Percentiles rank a stretch among this genome's conserved stretches.
Conservation (phyloP, 202 grass and related monocot species). For the Schoenoplectus triqueter region DNA sequence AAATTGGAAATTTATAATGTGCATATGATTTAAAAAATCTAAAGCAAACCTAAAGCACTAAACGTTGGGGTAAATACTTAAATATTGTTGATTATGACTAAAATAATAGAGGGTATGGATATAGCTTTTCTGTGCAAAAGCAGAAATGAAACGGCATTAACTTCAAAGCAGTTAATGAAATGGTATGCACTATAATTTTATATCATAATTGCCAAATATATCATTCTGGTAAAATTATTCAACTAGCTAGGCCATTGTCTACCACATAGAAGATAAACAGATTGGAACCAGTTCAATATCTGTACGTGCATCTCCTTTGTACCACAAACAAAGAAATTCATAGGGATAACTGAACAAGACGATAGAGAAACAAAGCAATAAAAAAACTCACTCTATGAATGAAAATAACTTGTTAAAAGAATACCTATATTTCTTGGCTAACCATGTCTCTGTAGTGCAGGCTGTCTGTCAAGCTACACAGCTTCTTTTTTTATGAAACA, state of each 20-base stretch:
- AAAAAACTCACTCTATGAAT: background rate
- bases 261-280: background rate
- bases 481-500: background rate
- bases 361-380: slow-evolving; percentile 18
- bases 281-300: background rate
- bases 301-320: background rate
- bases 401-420: background rate
- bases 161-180: slow-evolving; percentile 21
- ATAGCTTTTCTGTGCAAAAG: slow-evolving; percentile 14
- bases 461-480: background rate
- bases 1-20: slow-evolving; percentile 6
- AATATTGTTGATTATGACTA: slow-evolving; percentile 5
- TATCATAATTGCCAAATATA: background rate
- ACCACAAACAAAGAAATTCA: background rate
- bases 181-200: slow-evolving; percentile 44
- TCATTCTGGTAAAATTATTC: slow-evolving; percentile 20
- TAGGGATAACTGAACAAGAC: background rate
- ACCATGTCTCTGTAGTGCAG: slow-evolving; percentile 1
- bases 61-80: background rate
- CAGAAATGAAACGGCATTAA: slow-evolving; percentile 26
- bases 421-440: background rate
- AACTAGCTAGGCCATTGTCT: slow-evolving; percentile 2
- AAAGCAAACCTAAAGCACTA: slow-evolving; percentile 23
- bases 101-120: background rate
- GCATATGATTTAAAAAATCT: slow-evolving; percentile 7